Evolutionary conservation across 441 rosid species (phyloP).

Genomic region (Jatropha podagrica): DNA sequence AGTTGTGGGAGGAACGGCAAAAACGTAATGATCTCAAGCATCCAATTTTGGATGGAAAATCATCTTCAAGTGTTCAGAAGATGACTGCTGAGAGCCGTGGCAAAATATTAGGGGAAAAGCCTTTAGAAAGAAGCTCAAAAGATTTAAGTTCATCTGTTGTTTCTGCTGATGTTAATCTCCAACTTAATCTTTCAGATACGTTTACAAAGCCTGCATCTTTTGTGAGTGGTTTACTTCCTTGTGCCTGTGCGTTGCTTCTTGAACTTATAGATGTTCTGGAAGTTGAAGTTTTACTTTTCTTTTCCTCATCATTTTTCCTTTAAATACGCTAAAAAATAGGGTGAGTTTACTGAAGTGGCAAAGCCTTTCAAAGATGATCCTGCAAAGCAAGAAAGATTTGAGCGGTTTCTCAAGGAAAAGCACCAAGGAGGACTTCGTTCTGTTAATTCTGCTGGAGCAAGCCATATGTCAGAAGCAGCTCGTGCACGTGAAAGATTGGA

Average conservation of each 20-base stretch:
- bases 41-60: constrained; percentile 53
- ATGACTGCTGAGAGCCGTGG: constrained; percentile 95
- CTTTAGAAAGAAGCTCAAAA: constrained; percentile 67
- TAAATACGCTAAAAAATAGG: constrained; percentile 36
- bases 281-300: constrained; percentile 4
- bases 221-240: constrained; percentile 50
- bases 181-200: constrained; percentile 76
- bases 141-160: constrained; percentile 46
- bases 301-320: constrained; percentile 18
- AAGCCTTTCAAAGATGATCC: constrained; percentile 89
- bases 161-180: constrained; percentile 60
- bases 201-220: constrained; percentile 67
- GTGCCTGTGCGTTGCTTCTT: constrained; percentile 1
- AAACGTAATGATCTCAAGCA: constrained; percentile 59
- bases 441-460: constrained; percentile 46
- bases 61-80: constrained; percentile 44
- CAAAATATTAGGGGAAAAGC: constrained; percentile 83
- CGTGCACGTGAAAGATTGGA: constrained; percentile 97
- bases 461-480: constrained; percentile 79
- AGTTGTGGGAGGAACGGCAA: constrained; percentile 87
- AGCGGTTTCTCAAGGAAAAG: constrained; percentile 90
- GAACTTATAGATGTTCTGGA: constrained; percentile 14
- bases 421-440: constrained; percentile 91
- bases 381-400: constrained; percentile 90
- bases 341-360: constrained; percentile 53